A percentile compares a stretch with the other conserved stretches of the same genome.
Evolutionary conservation across 1,284 basidiomycete genomes (phyloP).

Genomic region (Erythrobasidium hasegawianum): DNA sequence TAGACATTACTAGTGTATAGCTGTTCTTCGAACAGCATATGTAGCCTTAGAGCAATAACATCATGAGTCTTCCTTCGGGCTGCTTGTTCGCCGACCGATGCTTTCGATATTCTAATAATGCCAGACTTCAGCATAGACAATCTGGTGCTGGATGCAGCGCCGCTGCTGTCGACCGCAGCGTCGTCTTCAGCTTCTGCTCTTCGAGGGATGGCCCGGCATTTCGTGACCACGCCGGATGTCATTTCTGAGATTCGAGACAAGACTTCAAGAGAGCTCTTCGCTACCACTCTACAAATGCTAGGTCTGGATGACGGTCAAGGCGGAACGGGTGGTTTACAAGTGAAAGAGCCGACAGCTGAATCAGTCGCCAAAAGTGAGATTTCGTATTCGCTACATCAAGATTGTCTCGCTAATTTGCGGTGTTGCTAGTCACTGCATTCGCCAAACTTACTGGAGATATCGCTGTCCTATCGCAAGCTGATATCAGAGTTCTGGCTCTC

Average conservation of each 20-base stretch:
- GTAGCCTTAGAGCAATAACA: too few species aligned
- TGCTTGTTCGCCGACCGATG: too few species aligned
- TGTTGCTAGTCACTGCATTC: constrained; percentile 68
- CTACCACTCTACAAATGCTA: constrained; percentile 60
- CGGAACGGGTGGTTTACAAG: constrained; percentile 48
- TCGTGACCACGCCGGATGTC: constrained; percentile 82
- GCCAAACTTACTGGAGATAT: constrained; percentile 97
- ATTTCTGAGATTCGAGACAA: constrained; percentile 82
- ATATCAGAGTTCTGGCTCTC: constrained; percentile 86
- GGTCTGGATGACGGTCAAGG: constrained; percentile 53
- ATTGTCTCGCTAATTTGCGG: background rate
- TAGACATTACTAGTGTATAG: too few species aligned
- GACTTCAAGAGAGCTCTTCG: constrained; percentile 75
- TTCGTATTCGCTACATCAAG: background rate
- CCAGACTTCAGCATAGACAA: constrained; percentile 34
- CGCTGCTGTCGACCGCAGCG: constrained; percentile 61
- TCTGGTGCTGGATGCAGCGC: constrained; percentile 86
- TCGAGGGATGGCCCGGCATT: constrained; percentile 73
- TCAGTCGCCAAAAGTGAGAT: constrained; percentile 70
- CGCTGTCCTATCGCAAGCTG: constrained; percentile 82
- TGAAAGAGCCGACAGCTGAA: constrained; percentile 67
- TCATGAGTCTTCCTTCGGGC: too few species aligned
- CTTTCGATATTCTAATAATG: constrained; percentile 2
- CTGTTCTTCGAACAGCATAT: too few species aligned
- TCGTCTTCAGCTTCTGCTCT: constrained; percentile 59